Conservation (phyloP, 2,329 filamentous ascomycete genomes). For the Alternaria brassicicola region DNA sequence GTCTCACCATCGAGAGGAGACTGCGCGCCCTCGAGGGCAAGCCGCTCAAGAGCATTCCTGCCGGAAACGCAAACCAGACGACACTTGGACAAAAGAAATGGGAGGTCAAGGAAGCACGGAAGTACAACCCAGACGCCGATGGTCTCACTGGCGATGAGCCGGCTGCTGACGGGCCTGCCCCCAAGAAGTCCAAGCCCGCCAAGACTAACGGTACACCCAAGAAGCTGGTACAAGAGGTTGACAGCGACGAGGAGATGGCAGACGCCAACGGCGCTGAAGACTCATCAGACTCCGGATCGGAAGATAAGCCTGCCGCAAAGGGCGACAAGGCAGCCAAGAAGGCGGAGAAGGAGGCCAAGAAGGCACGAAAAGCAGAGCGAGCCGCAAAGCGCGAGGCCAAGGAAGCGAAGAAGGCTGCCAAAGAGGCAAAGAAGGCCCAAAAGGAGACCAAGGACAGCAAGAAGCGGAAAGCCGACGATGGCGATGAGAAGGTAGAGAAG, state of each 20-base stretch:
- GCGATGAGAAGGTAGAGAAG: constrained; percentile 57
- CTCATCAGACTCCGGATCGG: constrained; percentile 44
- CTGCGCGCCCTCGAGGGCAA: constrained; percentile 86
- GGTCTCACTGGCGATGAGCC: constrained; percentile 74
- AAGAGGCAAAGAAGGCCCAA: constrained; percentile 63
- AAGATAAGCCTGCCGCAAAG: constrained; percentile 43
- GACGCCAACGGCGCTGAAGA: constrained; percentile 47
- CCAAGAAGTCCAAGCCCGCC: constrained; percentile 56
- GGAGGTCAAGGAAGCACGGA: constrained; percentile 88
- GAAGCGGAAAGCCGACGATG: constrained; percentile 46
- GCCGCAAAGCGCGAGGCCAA: constrained; percentile 49
- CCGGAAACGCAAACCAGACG: constrained; percentile 61
- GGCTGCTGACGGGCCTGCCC: constrained; percentile 43
- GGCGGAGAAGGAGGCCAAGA: constrained; percentile 54
- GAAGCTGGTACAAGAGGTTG: constrained; percentile 58
- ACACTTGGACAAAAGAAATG: constrained; percentile 67
- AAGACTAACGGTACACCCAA: constrained; percentile 50
- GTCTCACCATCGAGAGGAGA: constrained; percentile 76
- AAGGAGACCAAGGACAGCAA: constrained; percentile 60
- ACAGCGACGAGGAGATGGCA: constrained; percentile 50
- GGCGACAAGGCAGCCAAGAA: constrained; percentile 49
- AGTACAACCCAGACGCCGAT: constrained; percentile 95
- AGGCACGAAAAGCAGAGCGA: constrained; percentile 48
- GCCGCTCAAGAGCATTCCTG: constrained; percentile 72
- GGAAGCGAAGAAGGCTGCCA: constrained; percentile 59